Conservation (phyloP, 495 filamentous ascomycete species). For the Chaetomidium leptoderma region DNA sequence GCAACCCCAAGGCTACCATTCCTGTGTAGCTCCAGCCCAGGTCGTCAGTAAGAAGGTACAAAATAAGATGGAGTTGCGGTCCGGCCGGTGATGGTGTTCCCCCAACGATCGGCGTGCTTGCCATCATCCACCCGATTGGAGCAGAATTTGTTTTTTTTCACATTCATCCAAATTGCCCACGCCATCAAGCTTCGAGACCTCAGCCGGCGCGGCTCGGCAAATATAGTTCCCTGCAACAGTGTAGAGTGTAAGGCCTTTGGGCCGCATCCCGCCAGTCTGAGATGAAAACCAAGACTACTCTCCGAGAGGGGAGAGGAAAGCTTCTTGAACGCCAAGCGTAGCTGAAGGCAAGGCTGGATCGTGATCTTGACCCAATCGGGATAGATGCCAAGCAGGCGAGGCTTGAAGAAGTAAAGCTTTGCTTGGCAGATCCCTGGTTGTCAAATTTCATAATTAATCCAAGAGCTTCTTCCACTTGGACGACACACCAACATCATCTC, state of each 20-base stretch:
- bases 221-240: not conserved
- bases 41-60: not conserved
- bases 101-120: not conserved
- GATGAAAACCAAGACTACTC: not conserved
- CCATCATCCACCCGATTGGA: conserved; percentile 8
- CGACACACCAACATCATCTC: no score
- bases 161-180: conserved; percentile 27
- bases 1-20: not conserved
- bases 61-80: conserved; percentile 2
- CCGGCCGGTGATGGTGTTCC: not conserved
- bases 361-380: not conserved
- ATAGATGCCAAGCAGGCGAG: not conserved
- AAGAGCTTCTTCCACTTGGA: no score
- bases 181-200: conserved; percentile 2
- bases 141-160: conserved; percentile 8
- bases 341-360: not conserved
- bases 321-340: not conserved
- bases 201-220: conserved; percentile 15
- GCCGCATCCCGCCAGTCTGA: not conserved
- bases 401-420: not conserved
- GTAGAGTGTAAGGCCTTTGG: not conserved
- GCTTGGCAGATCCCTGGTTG: no score
- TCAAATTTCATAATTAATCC: no score
- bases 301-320: not conserved
- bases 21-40: not conserved